Conservation (phyloP, 1,284 basidiomycete species). For the Ceratobasidium sp. region DNA sequence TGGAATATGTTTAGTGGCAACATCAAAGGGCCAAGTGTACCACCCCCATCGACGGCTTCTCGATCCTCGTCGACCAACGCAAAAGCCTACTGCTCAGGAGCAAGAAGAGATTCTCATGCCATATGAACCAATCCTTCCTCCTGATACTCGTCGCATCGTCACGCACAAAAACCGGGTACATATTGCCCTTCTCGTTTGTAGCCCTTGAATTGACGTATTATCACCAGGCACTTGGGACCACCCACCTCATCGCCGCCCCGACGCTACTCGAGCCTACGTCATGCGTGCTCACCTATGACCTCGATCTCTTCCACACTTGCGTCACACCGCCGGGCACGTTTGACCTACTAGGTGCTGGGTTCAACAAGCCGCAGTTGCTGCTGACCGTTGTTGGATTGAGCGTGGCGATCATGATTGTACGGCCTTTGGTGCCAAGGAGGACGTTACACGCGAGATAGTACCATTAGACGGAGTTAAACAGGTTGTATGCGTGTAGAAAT, state of each 20-base stretch:
- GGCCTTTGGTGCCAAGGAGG: conserved; percentile 74
- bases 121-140: conserved; percentile 80
- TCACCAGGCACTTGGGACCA: conserved; percentile 68
- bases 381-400: conserved; percentile 78
- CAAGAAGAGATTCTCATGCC: conserved; percentile 85
- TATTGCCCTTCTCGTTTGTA: conserved; percentile 18
- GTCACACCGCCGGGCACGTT: conserved; percentile 89
- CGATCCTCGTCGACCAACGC: conserved; percentile 82
- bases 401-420: conserved; percentile 75
- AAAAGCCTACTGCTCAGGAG: conserved; percentile 79
- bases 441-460: conserved; percentile 73
- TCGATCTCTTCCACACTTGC: conserved; percentile 86
- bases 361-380: conserved; percentile 93
- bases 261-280: conserved; percentile 91
- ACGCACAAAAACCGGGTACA: conserved; percentile 79
- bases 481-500: no score
- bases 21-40: conserved; percentile 73
- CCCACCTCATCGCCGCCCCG: conserved; percentile 73
- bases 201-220: not conserved
- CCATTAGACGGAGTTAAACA: conserved; percentile 12
- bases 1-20: conserved; percentile 69
- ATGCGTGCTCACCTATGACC: conserved; percentile 81
- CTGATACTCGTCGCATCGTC: conserved; percentile 75
- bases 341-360: conserved; percentile 86
- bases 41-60: conserved; percentile 76